Base-by-base conservation (phyloP, 106 monocot genomes). In the Agapanthus africanus region DNA sequence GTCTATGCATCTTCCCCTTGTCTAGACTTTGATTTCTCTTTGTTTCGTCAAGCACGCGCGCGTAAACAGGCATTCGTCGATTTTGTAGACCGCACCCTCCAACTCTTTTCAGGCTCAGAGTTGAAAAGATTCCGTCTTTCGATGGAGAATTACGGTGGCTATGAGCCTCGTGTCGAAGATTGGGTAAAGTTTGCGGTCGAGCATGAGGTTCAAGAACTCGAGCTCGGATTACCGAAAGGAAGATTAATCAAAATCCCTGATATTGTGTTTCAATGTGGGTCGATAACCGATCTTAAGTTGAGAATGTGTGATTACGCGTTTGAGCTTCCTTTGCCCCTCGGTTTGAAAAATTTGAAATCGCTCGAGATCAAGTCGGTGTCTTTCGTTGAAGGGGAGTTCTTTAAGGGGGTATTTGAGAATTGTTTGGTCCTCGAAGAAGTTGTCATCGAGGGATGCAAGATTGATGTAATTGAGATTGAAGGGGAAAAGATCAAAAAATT, bases 1-100 rank as follows among this genome's bases (percentile, higher is more conserved):
- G 59, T 41, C 23, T 67, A 34, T 22, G 44, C 68, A 23, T 44
- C 34, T 9, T 57, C 68, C 9, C 67, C 75, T 0, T 22, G 26
- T 15, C 68, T 75, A 7, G 75, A 68, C 59, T 36, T 75, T 46
- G 75, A 75, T 46, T 47, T 68, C 68, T 59, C 75, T 26, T 26
- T 50, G 22, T 68, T 68, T 44, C 75, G 68, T 0, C 4, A 11
- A 10, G 16, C 54, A 4, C 35, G 66, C 6, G 54, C 66, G 30
- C 37, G 74, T 2, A 40, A 32, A 31, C 15, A 37, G 7, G 66
- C 68, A 14, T 60, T 68, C 60, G 14, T 21, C 33, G 41, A 42
- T 42, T 68, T 59, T 35, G 60, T 60, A 34, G 35, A 15, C 16
- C 27, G 61, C 46, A 32, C 60, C 36, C n/a, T 62, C 33, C 51